Base-by-base conservation (phyloP, 2,329 filamentous ascomycete genomes). In the Ophiostoma triangulosporum region DNA sequence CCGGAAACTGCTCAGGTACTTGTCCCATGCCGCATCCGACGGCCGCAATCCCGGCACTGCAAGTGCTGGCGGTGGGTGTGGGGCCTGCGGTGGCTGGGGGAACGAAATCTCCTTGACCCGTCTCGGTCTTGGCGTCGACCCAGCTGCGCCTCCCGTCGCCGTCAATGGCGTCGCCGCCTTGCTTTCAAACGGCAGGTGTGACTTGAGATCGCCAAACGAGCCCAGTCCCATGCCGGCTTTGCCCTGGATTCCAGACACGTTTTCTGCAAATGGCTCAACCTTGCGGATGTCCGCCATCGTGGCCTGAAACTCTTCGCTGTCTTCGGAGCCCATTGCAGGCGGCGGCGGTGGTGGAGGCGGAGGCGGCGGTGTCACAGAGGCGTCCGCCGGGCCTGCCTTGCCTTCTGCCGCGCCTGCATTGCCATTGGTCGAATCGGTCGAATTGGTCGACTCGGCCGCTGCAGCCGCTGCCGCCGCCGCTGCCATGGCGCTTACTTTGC, bases 141-240 rank as follows among this genome's bases (percentile, higher is more conserved):
- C 24, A 4, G 24, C 15, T 29, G 24, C 26, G 6, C 26, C 2
- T 5, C 24, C 24, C 43, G 43, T 46, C 22, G 38, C 26, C 38
- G 52, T 45, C 15, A 36, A 14, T 1, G 45, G 35, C 3, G 54
- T 48, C 58, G 26, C 66, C 1, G 78, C 64, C 54, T 67, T 68
- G 60, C 75, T 80, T 53, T 75, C 70, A 57, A 81, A 81, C 0
- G 78, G 78, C 3, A 83, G 66, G 8, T 70, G 75, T 24, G 75
- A 72, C 60, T 75, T 74, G 50, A 84, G 62, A 50, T 81, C 79
- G 11, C 67, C 66, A 45, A 82, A 72, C 0, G 78, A 81, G 29
- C 68, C 68, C 2, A 81, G 67, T 0, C 78, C 78, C 0, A 65
- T 64, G 3, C 58, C 58, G 5, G 49, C 31, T 9, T 36, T 35